Evolutionary conservation across 176 grass and related monocot species (phyloP).

Genomic region (Guadua angustifolia): DNA sequence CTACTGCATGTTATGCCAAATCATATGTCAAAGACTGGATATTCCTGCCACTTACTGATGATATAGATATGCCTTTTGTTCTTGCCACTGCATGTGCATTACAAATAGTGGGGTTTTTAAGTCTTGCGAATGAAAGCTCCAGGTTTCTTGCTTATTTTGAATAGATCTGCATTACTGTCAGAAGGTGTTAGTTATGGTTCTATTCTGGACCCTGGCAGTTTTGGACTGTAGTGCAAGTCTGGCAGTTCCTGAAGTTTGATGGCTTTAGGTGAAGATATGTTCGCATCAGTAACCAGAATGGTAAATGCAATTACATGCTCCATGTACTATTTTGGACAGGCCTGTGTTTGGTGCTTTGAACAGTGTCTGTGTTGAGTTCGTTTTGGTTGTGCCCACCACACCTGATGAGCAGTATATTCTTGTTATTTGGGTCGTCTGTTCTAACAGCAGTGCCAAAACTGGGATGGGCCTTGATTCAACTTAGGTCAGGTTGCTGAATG

Average conservation of each 20-base stretch:
- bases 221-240: slow-evolving; percentile 30
- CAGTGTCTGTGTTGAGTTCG: not conserved
- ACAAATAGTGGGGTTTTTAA: slow-evolving; percentile 2
- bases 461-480: slow-evolving; percentile 7
- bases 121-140: not conserved
- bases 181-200: not conserved
- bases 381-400: not conserved
- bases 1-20: not conserved
- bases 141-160: slow-evolving; percentile 27
- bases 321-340: not conserved
- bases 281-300: slow-evolving; percentile 1
- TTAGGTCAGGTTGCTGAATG: not conserved
- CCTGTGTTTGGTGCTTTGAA: not conserved
- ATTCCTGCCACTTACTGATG: slow-evolving; percentile 8
- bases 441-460: not conserved
- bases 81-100: not conserved
- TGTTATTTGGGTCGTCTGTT: not conserved
- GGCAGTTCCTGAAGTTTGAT: slow-evolving; percentile 22
- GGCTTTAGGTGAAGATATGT: not conserved
- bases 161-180: slow-evolving; percentile 9
- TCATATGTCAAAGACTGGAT: not conserved
- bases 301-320: not conserved
- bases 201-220: slow-evolving; percentile 4
- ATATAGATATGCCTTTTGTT: slow-evolving; percentile 4
- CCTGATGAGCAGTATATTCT: not conserved